These are phyloP conservation scores for Lithocarpus polystachyus DNA, from an alignment of 306 rosid species.

Conservation along the genomic window DNA sequence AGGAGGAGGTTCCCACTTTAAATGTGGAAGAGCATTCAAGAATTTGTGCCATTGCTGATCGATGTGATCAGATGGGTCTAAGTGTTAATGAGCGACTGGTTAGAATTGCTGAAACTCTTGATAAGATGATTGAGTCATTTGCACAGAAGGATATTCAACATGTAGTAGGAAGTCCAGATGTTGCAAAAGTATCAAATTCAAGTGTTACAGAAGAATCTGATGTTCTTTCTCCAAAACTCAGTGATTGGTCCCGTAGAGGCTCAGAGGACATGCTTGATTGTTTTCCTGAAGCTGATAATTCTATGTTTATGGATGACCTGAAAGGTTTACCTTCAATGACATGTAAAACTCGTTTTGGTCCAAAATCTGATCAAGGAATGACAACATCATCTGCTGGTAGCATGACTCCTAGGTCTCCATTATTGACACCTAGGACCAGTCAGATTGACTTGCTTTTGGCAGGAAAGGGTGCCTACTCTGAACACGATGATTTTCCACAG, in stretches of 20 bases:
- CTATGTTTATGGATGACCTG: slow-evolving; percentile 79
- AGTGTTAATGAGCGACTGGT: slow-evolving; percentile 89
- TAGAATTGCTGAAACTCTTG: slow-evolving; percentile 80
- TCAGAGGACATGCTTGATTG: slow-evolving; percentile 98
- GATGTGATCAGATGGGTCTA: slow-evolving; percentile 90
- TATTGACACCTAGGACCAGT: slow-evolving; percentile 92
- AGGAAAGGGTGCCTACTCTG: slow-evolving; percentile 91
- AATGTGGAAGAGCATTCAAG: slow-evolving; percentile 95
- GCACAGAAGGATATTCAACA: slow-evolving; percentile 79
- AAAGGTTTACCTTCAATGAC: slow-evolving; percentile 91
- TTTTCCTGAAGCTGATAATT: slow-evolving; percentile 85
- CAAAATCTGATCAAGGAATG: slow-evolving; percentile 99
- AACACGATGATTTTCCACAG: slow-evolving; percentile 95
- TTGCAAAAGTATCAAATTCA: slow-evolving; percentile 86
- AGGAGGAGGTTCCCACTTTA: slow-evolving; percentile 91
- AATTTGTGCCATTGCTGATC: slow-evolving; percentile 92
- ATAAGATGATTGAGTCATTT: slow-evolving; percentile 74
- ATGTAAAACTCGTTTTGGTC: slow-evolving; percentile 97
- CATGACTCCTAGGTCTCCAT: slow-evolving; percentile 98
- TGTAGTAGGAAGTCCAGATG: slow-evolving; percentile 87
- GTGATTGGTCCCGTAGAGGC: slow-evolving; percentile 97
- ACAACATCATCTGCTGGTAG: slow-evolving; percentile 98
- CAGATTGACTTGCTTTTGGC: slow-evolving; percentile 89
- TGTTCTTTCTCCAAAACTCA: slow-evolving; percentile 77
- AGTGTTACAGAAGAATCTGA: slow-evolving; percentile 97